Evolutionary conservation across 441 rosid genomes (phyloP), one percentile per base, ranked within the genome.

Genomic region (Pelargonium cotyledonis): DNA sequence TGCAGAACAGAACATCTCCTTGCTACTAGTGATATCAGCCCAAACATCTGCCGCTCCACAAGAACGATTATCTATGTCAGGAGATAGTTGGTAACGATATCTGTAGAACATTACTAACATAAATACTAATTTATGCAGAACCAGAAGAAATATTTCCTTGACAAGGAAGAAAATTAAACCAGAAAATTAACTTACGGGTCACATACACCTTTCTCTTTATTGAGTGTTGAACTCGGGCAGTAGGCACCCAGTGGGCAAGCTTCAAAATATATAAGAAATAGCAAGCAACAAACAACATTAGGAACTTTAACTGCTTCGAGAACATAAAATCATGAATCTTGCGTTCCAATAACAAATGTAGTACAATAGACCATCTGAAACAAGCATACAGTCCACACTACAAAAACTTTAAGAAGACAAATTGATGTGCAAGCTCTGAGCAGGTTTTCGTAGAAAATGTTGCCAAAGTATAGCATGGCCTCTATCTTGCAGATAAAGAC

Each of bases 41-140:
- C 99, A 94, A 67, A 87, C 68, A 69, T 94, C 85, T 68, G 99
- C 97, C 60, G 96, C 96, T 47, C 99, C 97, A 82, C 99, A 94
- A n/a, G 91, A 84, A 72, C 85, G 95, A 80, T 88, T 88, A 16
- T 78, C 84, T 74, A 66, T n/a, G 70, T 86, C 90, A 1, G 89
- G 83, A 49, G 97, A 89, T 67, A 86, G 76, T 58, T 87, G 99
- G 79, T 94, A 94, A 68, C 68, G 75, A 70, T 94, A 94, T 80
- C 99, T 91, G 86, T 72, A 85, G 69, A 51, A n/a, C 15, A 14
- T 14, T 51, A 14, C 57, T 51, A 16, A 9, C 18, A 23, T 18
- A 60, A 18, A 51, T 51, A 51, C n/a, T 51, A 51, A 14, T 51
- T 5, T n/a, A 51, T 51, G 57, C 57, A 51, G 10, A 51, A 31